A percentile compares a stretch with the other conserved stretches of the same genome.
phyloP scores from a whole-genome alignment of 192 early-diverging fungal genomes.

The Phycomyces blakesleeanus region DNA sequence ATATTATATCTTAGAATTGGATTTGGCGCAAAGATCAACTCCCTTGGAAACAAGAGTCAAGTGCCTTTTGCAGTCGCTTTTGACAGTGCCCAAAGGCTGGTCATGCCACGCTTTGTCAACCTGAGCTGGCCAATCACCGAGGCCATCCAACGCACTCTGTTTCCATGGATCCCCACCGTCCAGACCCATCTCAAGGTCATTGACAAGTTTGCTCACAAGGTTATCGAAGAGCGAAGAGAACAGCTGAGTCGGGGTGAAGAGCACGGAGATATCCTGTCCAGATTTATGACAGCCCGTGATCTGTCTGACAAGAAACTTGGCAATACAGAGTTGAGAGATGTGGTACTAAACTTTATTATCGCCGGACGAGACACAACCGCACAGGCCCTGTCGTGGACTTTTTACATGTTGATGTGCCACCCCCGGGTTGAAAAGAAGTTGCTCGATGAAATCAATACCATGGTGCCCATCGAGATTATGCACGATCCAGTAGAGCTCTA shows the following conservation, averaged over 20 bases:
- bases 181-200: slow-evolving; percentile 24
- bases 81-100: slow-evolving; percentile 42
- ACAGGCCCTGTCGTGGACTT: slow-evolving; percentile 47
- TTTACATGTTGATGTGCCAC: slow-evolving; percentile 40
- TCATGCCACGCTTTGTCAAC: slow-evolving; percentile 28
- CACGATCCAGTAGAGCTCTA: slow-evolving; percentile 23
- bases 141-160: slow-evolving; percentile 2
- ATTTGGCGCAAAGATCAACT: slow-evolving; percentile 46
- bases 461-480: slow-evolving; percentile 23
- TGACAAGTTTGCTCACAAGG: slow-evolving; percentile 24
- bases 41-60: slow-evolving; percentile 34
- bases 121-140: slow-evolving; percentile 12
- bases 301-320: slow-evolving; percentile 18
- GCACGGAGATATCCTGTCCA: slow-evolving; percentile 24
- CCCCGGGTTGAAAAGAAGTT: slow-evolving; percentile 43
- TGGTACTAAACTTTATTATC: slow-evolving; percentile 39
- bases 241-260: slow-evolving; percentile 12
- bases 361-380: slow-evolving; percentile 49
- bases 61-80: slow-evolving; percentile 50
- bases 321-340: slow-evolving; percentile 32
- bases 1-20: slow-evolving; percentile 23
- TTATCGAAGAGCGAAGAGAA: slow-evolving; percentile 27
- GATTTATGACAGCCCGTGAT: slow-evolving; percentile 32
- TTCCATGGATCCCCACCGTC: slow-evolving; percentile 17
- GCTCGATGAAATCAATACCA: slow-evolving; percentile 35